Percentiles rank a stretch among this genome's conserved stretches.
phyloP scores from a whole-genome alignment of 2,329 filamentous ascomycete genomes.

The Exophiala oligosperma region DNA sequence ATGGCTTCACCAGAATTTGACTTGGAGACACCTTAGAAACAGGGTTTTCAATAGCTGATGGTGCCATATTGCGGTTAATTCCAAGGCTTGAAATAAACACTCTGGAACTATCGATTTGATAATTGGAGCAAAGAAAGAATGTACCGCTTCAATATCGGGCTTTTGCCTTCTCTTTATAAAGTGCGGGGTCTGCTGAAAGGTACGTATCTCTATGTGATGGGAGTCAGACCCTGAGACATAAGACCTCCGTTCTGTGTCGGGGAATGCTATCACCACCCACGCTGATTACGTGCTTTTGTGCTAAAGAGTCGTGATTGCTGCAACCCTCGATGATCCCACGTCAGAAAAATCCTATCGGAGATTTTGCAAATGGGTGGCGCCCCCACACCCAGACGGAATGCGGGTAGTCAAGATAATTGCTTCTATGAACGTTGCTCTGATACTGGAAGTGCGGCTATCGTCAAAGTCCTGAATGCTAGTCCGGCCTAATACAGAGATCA shows the following conservation, averaged over 20 bases:
- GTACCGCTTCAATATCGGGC: neutral
- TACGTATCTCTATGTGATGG: too few species aligned
- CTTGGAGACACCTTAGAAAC: neutral
- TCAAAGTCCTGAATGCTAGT: neutral
- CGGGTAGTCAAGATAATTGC: neutral
- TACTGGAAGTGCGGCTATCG: too few species aligned
- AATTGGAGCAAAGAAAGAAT: too few species aligned
- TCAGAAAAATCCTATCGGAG: neutral
- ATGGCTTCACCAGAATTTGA: conserved; percentile 40
- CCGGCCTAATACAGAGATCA: neutral
- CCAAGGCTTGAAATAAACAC: too few species aligned
- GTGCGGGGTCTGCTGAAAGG: neutral
- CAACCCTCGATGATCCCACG: neutral
- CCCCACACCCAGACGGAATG: too few species aligned
- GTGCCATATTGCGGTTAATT: neutral
- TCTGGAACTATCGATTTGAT: too few species aligned
- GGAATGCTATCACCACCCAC: neutral
- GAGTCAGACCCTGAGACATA: too few species aligned
- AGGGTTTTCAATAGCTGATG: conserved; percentile 1
- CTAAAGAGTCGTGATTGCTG: conserved; percentile 7
- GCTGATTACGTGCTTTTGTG: conserved; percentile 7
- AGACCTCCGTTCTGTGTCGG: neutral
- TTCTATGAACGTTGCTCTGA: neutral
- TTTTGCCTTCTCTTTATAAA: neutral
- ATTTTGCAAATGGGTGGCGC: neutral